Conservation (phyloP, 257 asterid species). For the Craterostigma plantagineum region DNA sequence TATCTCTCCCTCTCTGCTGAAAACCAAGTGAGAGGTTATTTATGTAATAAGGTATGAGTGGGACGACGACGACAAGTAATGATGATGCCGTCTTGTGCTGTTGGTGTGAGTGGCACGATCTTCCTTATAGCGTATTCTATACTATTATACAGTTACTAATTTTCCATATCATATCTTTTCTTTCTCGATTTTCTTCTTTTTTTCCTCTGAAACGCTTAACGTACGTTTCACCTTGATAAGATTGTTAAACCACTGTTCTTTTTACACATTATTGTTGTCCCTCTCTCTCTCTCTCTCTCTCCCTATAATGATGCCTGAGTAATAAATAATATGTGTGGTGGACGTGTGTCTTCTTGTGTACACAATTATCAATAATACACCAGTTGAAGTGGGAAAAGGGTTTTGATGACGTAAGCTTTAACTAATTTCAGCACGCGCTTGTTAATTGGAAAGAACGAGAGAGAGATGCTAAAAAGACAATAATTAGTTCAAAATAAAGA, state of each 20-base stretch:
- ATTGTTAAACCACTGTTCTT: no score
- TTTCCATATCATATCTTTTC: no score
- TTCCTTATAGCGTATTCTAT: no score
- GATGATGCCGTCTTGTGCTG: slow-evolving; percentile 25
- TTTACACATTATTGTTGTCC: neutral
- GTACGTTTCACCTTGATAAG: no score
- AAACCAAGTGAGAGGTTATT: slow-evolving; percentile 23
- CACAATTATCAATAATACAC: neutral
- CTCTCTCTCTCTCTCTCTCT: no score
- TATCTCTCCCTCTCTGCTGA: slow-evolving; percentile 9
- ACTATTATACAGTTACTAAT: no score
- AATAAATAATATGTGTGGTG: neutral
- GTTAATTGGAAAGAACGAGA: neutral
- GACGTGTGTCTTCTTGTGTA: neutral
- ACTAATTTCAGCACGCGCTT: slow-evolving; percentile 26
- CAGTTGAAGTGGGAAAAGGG: slow-evolving; percentile 8
- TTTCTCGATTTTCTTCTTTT: no score
- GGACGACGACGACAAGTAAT: no score
- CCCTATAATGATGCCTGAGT: neutral
- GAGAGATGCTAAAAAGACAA: neutral
- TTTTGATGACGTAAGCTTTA: slow-evolving; percentile 9
- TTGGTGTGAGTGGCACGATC: slow-evolving; percentile 15
- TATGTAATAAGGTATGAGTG: no score
- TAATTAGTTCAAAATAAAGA: slow-evolving; percentile 1
- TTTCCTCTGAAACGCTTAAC: no score